A percentile compares a stretch with the other conserved stretches of the same genome.
These are phyloP conservation scores for Neurospora sp. DNA, from an alignment of 495 filamentous ascomycete genomes.

Conservation along the genomic window DNA sequence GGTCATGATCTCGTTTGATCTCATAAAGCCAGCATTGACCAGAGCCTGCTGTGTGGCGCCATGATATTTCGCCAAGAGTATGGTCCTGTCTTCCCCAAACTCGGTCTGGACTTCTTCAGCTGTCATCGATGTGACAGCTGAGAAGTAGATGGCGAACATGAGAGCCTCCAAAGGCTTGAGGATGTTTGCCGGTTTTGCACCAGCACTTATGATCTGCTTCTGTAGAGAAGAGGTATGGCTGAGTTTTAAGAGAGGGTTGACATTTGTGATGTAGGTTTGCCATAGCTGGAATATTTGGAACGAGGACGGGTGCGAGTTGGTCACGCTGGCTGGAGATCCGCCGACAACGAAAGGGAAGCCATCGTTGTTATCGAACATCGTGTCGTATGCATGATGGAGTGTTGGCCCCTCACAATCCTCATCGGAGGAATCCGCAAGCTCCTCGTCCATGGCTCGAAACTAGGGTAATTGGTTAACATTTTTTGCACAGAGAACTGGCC, in stretches of 20 bases:
- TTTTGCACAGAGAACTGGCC: neutral
- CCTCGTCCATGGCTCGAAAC: constrained; percentile 31
- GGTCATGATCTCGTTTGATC: constrained; percentile 40
- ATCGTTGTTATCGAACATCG: constrained; percentile 41
- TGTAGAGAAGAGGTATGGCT: constrained; percentile 56
- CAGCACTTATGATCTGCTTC: constrained; percentile 39
- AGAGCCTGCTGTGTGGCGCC: constrained; percentile 45
- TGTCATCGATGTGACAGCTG: constrained; percentile 40
- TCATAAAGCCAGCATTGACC: constrained; percentile 47
- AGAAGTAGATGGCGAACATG: constrained; percentile 49
- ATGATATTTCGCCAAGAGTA: constrained; percentile 38
- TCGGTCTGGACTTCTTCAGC: constrained; percentile 40
- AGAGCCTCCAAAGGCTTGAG: constrained; percentile 40
- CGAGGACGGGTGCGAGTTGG: constrained; percentile 49
- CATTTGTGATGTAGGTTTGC: constrained; percentile 59
- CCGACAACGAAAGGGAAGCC: constrained; percentile 53
- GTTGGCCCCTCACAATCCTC: constrained; percentile 47
- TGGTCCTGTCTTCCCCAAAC: constrained; percentile 35
- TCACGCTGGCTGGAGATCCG: constrained; percentile 34
- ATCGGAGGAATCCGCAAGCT: constrained; percentile 46
- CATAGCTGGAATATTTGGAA: constrained; percentile 66
- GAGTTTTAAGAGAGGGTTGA: constrained; percentile 61
- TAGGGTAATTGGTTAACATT: constrained; percentile 12
- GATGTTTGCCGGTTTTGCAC: constrained; percentile 36
- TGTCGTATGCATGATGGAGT: constrained; percentile 44